These are phyloP conservation scores for Sugiyamaella neomexicana DNA, from an alignment of 1,139 yeast genomes.

Conservation along the genomic window DNA sequence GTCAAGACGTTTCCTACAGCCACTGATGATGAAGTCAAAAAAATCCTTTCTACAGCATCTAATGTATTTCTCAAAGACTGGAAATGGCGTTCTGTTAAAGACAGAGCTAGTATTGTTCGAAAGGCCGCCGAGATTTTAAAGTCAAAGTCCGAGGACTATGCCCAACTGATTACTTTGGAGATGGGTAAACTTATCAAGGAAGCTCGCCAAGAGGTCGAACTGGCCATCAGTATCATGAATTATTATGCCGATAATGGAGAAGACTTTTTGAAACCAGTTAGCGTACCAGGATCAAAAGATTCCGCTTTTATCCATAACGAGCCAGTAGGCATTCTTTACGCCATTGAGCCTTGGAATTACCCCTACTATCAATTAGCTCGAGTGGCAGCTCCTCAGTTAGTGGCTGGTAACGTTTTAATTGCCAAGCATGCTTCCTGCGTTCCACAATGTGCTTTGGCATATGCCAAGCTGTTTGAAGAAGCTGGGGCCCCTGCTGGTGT, in stretches of 20 bases:
- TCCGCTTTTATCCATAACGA: slow-evolving; percentile 60
- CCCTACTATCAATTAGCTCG: slow-evolving; percentile 57
- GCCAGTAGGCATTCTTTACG: slow-evolving; percentile 86
- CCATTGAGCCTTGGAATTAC: slow-evolving; percentile 90
- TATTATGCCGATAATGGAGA: slow-evolving; percentile 87
- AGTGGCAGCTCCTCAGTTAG: slow-evolving; percentile 78
- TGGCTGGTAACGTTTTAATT: slow-evolving; percentile 74
- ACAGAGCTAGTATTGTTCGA: slow-evolving; percentile 44
- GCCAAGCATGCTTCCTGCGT: slow-evolving; percentile 78
- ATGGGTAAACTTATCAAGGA: slow-evolving; percentile 52
- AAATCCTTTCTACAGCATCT: slow-evolving; percentile 58
- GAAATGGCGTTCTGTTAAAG: slow-evolving; percentile 51
- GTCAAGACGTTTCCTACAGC: slow-evolving; percentile 56
- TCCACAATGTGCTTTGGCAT: slow-evolving; percentile 71
- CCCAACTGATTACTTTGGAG: slow-evolving; percentile 58
- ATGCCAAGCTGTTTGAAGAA: slow-evolving; percentile 60
- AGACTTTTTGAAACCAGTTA: slow-evolving; percentile 62
- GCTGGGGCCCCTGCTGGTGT: slow-evolving; percentile 83
- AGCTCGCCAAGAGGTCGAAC: slow-evolving; percentile 55
- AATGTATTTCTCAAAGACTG: slow-evolving; percentile 51
- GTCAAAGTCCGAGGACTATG: slow-evolving; percentile 48
- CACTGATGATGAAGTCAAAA: slow-evolving; percentile 53
- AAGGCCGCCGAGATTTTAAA: slow-evolving; percentile 56
- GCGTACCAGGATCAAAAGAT: slow-evolving; percentile 63
- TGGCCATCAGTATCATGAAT: slow-evolving; percentile 48